These are phyloP conservation scores for Intubia oerlemansii DNA, from an alignment of 2,329 filamentous ascomycete species.

Conservation along the genomic window DNA sequence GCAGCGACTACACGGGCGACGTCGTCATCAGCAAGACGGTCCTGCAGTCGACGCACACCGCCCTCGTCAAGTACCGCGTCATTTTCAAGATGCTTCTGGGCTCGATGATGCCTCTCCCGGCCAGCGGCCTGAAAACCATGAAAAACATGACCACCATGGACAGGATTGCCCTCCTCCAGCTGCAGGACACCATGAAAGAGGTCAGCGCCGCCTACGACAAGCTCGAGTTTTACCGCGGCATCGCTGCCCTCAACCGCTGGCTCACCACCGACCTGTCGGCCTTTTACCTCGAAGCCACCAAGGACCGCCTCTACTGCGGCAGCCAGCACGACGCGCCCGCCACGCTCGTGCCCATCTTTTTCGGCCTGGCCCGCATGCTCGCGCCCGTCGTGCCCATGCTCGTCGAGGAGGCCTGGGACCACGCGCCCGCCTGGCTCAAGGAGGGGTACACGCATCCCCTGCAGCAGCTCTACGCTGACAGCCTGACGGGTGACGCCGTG, in stretches of 20 bases:
- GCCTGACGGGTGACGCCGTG: slow-evolving; percentile 23
- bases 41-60: slow-evolving; percentile 53
- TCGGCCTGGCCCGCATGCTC: slow-evolving; percentile 56
- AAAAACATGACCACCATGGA: slow-evolving; percentile 42
- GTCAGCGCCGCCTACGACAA: slow-evolving; percentile 44
- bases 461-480: slow-evolving; percentile 23
- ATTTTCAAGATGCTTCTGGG: slow-evolving; percentile 85
- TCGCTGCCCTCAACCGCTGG: slow-evolving; percentile 58
- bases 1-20: slow-evolving; percentile 78
- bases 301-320: slow-evolving; percentile 80
- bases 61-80: slow-evolving; percentile 68
- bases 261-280: slow-evolving; percentile 66
- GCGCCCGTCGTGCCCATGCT: slow-evolving; percentile 63
- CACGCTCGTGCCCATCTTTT: slow-evolving; percentile 42
- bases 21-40: slow-evolving; percentile 62
- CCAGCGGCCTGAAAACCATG: no score
- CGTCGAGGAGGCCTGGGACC: slow-evolving; percentile 74
- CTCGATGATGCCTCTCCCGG: slow-evolving; percentile 35
- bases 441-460: slow-evolving; percentile 19
- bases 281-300: slow-evolving; percentile 83
- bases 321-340: slow-evolving; percentile 29
- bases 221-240: slow-evolving; percentile 66
- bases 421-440: slow-evolving; percentile 45
- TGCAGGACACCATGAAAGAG: slow-evolving; percentile 40
- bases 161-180: slow-evolving; percentile 55